Evolutionary conservation across 2,329 filamentous ascomycete genomes (phyloP).

Genomic region (Penicillium sp.): DNA sequence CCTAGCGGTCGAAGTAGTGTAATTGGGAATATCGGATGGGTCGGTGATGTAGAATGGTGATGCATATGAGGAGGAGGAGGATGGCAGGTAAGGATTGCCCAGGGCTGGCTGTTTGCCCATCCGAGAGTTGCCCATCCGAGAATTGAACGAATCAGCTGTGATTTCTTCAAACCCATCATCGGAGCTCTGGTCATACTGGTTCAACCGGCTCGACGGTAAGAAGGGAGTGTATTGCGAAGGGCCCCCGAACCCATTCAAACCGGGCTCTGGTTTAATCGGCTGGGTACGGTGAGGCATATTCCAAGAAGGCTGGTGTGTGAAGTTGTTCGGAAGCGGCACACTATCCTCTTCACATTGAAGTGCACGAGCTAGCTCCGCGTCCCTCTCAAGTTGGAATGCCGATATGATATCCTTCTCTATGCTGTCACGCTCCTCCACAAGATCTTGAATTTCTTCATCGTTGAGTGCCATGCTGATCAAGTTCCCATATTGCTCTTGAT

Average conservation of each 20-base stretch:
- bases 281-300: slow-evolving; percentile 14
- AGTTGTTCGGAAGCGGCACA: neutral
- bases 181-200: neutral
- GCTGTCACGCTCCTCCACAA: slow-evolving; percentile 31
- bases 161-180: slow-evolving; percentile 36
- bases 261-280: neutral
- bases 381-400: slow-evolving; percentile 22
- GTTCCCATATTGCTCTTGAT: slow-evolving; percentile 4
- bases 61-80: neutral
- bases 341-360: slow-evolving; percentile 32
- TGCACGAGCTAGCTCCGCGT: slow-evolving; percentile 41
- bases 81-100: neutral
- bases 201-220: neutral
- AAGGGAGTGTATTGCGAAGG: neutral
- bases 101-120: slow-evolving; percentile 1
- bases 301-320: slow-evolving; percentile 4
- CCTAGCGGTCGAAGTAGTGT: neutral
- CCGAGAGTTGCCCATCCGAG: slow-evolving; percentile 1
- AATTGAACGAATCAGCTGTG: slow-evolving; percentile 10
- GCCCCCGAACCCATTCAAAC: neutral
- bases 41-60: neutral
- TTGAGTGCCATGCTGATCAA: slow-evolving; percentile 3
- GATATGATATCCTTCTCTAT: slow-evolving; percentile 11
- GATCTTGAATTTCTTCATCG: slow-evolving; percentile 14
- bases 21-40: neutral